Conservation (phyloP, 257 asterid genomes). For the Cruciata laevipes region DNA sequence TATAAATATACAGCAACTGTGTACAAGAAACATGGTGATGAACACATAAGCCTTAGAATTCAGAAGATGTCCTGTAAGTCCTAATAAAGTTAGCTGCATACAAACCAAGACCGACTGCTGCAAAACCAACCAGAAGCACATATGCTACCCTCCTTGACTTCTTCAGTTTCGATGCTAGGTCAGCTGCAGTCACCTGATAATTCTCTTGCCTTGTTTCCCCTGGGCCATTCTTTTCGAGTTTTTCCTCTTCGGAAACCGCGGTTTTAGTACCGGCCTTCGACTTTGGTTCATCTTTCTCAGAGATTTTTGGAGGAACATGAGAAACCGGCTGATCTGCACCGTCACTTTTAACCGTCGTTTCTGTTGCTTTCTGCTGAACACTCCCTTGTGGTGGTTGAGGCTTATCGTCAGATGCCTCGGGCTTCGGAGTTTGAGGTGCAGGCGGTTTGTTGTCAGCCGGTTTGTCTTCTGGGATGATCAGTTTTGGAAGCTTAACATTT, state of each 20-base stretch:
- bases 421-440: not conserved
- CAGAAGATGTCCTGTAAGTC: conserved; percentile 15
- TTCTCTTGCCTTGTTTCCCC: conserved; percentile 14
- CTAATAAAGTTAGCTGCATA: conserved; percentile 27
- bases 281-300: not conserved
- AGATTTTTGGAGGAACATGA: not conserved
- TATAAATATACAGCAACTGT: not conserved
- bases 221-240: not conserved
- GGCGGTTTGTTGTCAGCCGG: not conserved
- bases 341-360: not conserved
- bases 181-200: conserved; percentile 18
- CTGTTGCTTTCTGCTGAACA: not conserved
- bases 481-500: conserved; percentile 42
- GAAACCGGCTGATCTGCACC: not conserved
- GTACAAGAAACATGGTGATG: not conserved
- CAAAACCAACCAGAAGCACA: conserved; percentile 25
- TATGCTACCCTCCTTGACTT: conserved; percentile 33
- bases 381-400: not conserved
- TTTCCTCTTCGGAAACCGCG: not conserved
- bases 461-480: conserved; percentile 28
- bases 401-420: not conserved
- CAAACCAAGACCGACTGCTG: conserved; percentile 41
- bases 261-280: not conserved
- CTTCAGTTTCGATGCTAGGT: conserved; percentile 37
- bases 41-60: conserved; percentile 15